Base-by-base conservation (phyloP, 306 rosid genomes). In the Begonia fuchsioides region DNA sequence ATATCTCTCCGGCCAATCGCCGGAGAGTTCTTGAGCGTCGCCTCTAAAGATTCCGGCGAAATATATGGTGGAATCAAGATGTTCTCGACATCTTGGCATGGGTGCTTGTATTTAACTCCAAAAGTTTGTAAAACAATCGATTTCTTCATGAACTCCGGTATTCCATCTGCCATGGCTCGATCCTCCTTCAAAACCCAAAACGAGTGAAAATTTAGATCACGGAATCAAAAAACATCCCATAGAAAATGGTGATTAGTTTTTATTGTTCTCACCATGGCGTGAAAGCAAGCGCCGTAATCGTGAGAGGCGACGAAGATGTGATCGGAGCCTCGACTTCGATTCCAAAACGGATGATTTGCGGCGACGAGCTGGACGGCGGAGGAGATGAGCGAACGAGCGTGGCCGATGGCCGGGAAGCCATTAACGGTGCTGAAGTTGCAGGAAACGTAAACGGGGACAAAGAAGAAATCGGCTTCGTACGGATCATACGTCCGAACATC, bases 231-330 rank as follows among this genome's bases (percentile, higher is more conserved):
- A 2, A 11, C 26, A 20, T 17, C n/a, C 13, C 0, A 11, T 1
- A 16, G 9, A 39, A 26, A 5, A 5, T 13, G 18, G 16, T 8
- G 38, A 11, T 5, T 12, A 51, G 1, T 8, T 26, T 3, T 11
- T 16, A 32, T 12, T 7, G 1, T 17, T 61, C 59, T 18, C 43
- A 82, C 98, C 81, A 92, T 71, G 46, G 98, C 74, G 67, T 85
- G 98, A 47, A 92, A 92, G 54, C 98, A 92, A 6, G 96, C 69
- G 17, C 87, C 96, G 43, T 79, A 92, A 43, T 92, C 96, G 44
- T 92, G 98, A 1, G 98, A 79, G 9, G 96, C 96, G 15, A 92
- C 96, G 41, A 92, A 92, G 12, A 92, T 74, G 32, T 92, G 98
- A 72, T 92, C 96, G 35, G 75, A 68, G 32, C 96, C 98, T 8